phyloP scores from a whole-genome alignment of 2,329 filamentous ascomycete species.

The Aspergillus sp. region DNA sequence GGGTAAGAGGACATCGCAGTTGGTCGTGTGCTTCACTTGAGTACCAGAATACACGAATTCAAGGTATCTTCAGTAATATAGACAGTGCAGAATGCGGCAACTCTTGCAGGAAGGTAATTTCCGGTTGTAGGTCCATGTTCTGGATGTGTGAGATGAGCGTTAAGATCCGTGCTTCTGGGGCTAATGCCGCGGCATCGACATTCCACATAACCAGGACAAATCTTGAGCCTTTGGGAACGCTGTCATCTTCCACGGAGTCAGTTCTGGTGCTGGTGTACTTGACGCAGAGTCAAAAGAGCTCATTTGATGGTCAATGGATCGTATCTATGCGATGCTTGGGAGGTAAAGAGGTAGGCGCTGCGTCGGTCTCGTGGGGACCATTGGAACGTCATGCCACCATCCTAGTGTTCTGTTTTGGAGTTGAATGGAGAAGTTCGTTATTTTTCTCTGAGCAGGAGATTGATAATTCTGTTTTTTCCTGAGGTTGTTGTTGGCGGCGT shows the following conservation, averaged over 20 bases:
- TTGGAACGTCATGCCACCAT: not conserved
- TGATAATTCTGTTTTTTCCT: not conserved
- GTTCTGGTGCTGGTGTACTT: no score
- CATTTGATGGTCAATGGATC: not conserved
- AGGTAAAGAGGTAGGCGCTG: not conserved
- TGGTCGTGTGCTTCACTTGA: not conserved
- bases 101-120: not conserved
- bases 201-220: not conserved
- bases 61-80: not conserved
- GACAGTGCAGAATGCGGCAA: not conserved
- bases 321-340: not conserved
- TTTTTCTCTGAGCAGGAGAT: no score
- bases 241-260: not conserved
- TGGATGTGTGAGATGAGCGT: not conserved
- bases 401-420: not conserved
- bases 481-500: not conserved
- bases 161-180: not conserved
- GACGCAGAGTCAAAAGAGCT: not conserved
- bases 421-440: not conserved
- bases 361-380: not conserved
- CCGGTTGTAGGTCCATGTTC: not conserved
- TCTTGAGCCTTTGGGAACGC: not conserved
- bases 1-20: not conserved
- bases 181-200: not conserved
- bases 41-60: not conserved